phyloP scores from a whole-genome alignment of 495 filamentous ascomycete genomes.

The Tuber calosporum region DNA sequence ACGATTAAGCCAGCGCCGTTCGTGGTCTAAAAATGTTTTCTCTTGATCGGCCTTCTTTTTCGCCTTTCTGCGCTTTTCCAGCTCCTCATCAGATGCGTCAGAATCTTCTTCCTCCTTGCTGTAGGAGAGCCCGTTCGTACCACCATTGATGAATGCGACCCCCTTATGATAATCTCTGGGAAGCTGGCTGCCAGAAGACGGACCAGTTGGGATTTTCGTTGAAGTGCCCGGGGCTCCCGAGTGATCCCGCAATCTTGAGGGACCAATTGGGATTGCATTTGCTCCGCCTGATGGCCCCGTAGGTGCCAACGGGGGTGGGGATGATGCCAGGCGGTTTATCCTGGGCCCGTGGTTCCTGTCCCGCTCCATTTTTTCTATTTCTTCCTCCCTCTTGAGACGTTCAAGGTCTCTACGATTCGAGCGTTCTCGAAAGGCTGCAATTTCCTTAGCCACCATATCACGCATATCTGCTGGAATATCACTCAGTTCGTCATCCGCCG shows the following conservation, averaged over 20 bases:
- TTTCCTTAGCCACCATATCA: constrained; percentile 92
- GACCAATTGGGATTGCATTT: constrained; percentile 80
- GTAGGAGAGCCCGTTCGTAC: constrained; percentile 54
- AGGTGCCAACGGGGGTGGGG: constrained; percentile 50
- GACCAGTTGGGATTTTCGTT: constrained; percentile 52
- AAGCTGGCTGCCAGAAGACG: constrained; percentile 63
- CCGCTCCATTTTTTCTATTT: constrained; percentile 80
- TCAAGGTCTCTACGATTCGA: constrained; percentile 83
- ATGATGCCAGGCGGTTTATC: constrained; percentile 62
- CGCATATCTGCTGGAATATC: constrained; percentile 96
- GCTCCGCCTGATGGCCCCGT: constrained; percentile 64
- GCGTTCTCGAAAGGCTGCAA: constrained; percentile 84
- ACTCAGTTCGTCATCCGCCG: constrained; percentile 84
- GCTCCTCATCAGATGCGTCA: constrained; percentile 79
- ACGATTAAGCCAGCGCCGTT: constrained; percentile 81
- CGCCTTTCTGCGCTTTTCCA: constrained; percentile 62
- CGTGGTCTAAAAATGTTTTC: constrained; percentile 75
- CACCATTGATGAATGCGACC: constrained; percentile 82
- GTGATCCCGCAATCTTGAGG: constrained; percentile 44
- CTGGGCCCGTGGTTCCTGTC: constrained; percentile 59
- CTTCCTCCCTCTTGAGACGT: constrained; percentile 77
- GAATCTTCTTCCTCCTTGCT: constrained; percentile 73
- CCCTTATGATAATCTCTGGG: constrained; percentile 73
- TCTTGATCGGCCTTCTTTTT: constrained; percentile 69
- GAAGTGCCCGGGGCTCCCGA: constrained; percentile 20